These are phyloP conservation scores for Amorphotheca resinae DNA, from an alignment of 495 filamentous ascomycete genomes.

Conservation along the genomic window DNA sequence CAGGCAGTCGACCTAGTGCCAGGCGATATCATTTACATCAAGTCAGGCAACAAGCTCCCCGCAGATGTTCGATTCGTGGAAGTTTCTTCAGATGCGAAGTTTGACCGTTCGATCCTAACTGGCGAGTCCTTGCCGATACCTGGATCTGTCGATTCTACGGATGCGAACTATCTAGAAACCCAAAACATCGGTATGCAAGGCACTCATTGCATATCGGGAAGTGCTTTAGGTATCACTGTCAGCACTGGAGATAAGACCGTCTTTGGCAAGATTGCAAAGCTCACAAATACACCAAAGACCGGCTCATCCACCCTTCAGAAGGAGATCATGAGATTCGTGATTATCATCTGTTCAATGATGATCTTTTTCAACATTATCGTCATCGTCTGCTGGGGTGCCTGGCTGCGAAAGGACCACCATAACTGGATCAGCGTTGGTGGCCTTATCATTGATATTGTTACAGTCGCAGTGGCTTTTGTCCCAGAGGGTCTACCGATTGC, in stretches of 20 bases:
- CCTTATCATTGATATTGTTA: conserved; percentile 51
- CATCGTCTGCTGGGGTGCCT: conserved; percentile 47
- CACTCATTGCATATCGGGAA: conserved; percentile 52
- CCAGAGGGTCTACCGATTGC: conserved; percentile 58
- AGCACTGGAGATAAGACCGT: conserved; percentile 25
- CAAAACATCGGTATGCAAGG: conserved; percentile 57
- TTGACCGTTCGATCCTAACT: conserved; percentile 58
- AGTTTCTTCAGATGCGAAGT: conserved; percentile 49
- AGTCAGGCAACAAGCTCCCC: conserved; percentile 51
- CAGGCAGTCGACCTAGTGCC: conserved; percentile 47
- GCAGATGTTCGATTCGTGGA: conserved; percentile 56
- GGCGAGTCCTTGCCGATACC: conserved; percentile 51
- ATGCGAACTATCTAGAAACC: conserved; percentile 61
- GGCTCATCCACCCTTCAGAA: conserved; percentile 51
- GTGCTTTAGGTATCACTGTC: conserved; percentile 47
- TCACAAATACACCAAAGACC: conserved; percentile 45
- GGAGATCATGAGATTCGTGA: conserved; percentile 54
- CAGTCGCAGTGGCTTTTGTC: conserved; percentile 59
- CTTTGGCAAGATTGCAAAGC: conserved; percentile 42
- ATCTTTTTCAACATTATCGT: conserved; percentile 37
- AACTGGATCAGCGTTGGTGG: conserved; percentile 51
- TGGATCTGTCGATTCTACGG: conserved; percentile 44
- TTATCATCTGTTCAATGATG: conserved; percentile 45
- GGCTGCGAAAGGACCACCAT: conserved; percentile 44
- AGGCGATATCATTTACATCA: conserved; percentile 49